Evolutionary conservation across 2,329 filamentous ascomycete genomes (phyloP).

Genomic region (Sphaerostilbella broomeana): DNA sequence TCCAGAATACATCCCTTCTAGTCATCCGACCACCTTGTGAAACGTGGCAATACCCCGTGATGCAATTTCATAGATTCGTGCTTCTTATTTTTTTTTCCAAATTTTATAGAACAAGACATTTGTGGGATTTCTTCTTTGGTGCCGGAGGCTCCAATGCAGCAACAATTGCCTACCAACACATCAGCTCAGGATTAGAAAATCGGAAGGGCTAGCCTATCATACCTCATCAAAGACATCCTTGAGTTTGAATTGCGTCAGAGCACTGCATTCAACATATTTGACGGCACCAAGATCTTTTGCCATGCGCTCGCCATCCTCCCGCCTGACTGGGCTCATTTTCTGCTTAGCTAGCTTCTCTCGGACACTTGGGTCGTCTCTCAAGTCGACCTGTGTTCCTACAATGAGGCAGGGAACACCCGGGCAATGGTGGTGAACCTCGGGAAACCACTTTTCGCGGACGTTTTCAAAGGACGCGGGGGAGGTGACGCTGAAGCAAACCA

Average conservation of each 20-base stretch:
- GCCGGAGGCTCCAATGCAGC: slow-evolving; percentile 84
- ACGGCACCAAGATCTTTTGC: slow-evolving; percentile 95
- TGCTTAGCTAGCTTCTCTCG: slow-evolving; percentile 89
- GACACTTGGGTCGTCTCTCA: slow-evolving; percentile 81
- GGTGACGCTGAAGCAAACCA: slow-evolving; percentile 97
- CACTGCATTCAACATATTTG: slow-evolving; percentile 98
- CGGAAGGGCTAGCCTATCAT: slow-evolving; percentile 26
- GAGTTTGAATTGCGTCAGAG: slow-evolving; percentile 93
- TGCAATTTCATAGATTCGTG: slow-evolving; percentile 6
- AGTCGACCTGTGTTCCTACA: slow-evolving; percentile 94
- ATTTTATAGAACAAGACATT: slow-evolving; percentile 64
- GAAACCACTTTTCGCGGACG: slow-evolving; percentile 98
- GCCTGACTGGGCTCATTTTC: slow-evolving; percentile 88
- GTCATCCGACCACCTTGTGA: slow-evolving; percentile 9
- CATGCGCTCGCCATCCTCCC: slow-evolving; percentile 92
- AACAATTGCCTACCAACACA: slow-evolving; percentile 95
- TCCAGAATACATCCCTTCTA: slow-evolving; percentile 13
- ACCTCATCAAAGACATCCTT: slow-evolving; percentile 99
- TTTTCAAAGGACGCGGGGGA: slow-evolving; percentile 98
- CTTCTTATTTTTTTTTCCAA: too few relatives aligned
- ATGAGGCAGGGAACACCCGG: slow-evolving; percentile 96
- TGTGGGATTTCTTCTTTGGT: slow-evolving; percentile 68
- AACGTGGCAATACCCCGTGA: slow-evolving; percentile 11
- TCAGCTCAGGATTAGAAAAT: too few relatives aligned
- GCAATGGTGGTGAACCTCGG: slow-evolving; percentile 97